These are phyloP conservation scores for Aspergillus sp. DNA, from an alignment of 2,329 filamentous ascomycete species.

Conservation along the genomic window DNA sequence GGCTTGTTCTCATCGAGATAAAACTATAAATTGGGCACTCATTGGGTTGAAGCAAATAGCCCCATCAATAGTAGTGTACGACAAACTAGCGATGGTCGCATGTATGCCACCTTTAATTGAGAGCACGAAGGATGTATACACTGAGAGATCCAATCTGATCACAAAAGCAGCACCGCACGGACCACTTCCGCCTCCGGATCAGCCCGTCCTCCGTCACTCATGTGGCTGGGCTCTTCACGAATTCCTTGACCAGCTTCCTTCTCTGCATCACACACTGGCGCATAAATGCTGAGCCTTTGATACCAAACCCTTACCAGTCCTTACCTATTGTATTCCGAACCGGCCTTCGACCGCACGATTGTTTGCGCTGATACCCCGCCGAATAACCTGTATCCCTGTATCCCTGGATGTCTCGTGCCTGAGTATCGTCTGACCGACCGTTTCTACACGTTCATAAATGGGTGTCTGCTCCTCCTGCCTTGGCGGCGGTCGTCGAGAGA, in stretches of 20 bases:
- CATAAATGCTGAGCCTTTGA: neutral
- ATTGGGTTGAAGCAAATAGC: no score
- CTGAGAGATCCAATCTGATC: neutral
- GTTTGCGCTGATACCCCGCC: conserved; percentile 4
- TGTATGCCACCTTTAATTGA: neutral
- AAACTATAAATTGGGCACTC: neutral
- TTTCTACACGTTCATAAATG: conserved; percentile 38
- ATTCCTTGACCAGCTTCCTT: neutral
- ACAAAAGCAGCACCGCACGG: conserved; percentile 7
- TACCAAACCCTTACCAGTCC: conserved; percentile 9
- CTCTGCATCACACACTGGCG: conserved; percentile 21
- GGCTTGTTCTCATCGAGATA: neutral
- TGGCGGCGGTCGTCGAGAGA: conserved; percentile 42
- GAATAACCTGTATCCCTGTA: neutral
- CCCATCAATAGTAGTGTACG: neutral
- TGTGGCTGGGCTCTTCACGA: neutral
- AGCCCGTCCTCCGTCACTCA: neutral
- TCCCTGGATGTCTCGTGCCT: conserved; percentile 20
- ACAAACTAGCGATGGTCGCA: neutral
- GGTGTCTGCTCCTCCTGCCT: conserved; percentile 52
- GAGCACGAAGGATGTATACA: neutral
- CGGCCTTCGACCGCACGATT: neutral
- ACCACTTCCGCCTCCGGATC: conserved; percentile 11
- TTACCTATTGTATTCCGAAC: neutral
- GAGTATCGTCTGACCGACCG: conserved; percentile 10